Evolutionary conservation across 2,329 filamentous ascomycete species (phyloP), one percentile per base, ranked within the genome.

Genomic region (Aphanocladium album): DNA sequence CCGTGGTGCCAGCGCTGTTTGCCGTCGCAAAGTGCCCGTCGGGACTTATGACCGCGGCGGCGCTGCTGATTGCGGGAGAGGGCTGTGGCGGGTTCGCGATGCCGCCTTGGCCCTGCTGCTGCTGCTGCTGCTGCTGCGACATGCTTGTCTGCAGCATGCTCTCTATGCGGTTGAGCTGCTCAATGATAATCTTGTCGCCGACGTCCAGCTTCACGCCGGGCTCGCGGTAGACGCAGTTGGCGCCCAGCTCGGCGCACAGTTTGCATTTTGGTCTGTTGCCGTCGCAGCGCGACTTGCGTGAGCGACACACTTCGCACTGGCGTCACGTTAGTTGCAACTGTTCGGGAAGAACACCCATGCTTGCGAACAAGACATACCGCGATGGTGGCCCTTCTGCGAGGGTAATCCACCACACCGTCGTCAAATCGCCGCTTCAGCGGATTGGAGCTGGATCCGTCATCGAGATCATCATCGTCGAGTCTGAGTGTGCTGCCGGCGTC

Each of bases 201-300:
- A 90, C 89, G 71, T 95, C 90, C 11, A 95, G 83, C 75, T 95
- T 95, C 78, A 93, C 90, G 2, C 90, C 90, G 7, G 90, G 90
- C 71, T 95, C 90, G 64, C 90, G 84, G 73, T 95, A 95, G 65
- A 93, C 83, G 73, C 90, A 95, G 64, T 93, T 89, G 49, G 89
- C 90, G 59, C 90, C 89, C 45, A 93, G 79, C 71, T 93, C 90
- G 11, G 88, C 86, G 75, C 90, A 95, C 39, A 95, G 85, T 73
- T 91, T 89, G 77, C 90, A 95, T 73, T 92, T 93, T 49, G 90
- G 90, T 66, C 90, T 87, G 11, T 83, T 88, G 58, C 89, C 89
- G 71, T 92, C 89, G 72, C 89, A 92, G 64, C 89, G 83, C 62
- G 89, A 91, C 71, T 93, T 93, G 67, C 89, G 83, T 39, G 89